Evolutionary conservation across 331 rosid genomes (phyloP), one percentile per base, ranked within the genome.

Genomic region (Quercus tomentella): DNA sequence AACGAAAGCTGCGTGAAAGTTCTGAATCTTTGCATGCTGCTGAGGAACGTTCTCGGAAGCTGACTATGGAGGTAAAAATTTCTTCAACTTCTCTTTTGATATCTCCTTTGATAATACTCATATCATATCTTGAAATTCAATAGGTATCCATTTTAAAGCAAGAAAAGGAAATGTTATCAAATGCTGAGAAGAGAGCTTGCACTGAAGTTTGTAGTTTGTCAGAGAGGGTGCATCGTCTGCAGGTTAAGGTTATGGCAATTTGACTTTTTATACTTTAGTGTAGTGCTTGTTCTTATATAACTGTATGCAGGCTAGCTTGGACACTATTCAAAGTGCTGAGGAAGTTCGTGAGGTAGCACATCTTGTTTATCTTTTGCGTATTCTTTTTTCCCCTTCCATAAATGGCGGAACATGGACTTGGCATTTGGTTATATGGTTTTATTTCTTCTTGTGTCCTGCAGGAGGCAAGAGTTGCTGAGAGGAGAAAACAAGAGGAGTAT

Each of bases 111-210:
- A 80, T 20, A 5, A 7, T 70, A n/a, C 84, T 84, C 45, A 80
- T 73, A 25, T 23, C 1, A 10, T 76, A 51, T 52, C 14, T 62
- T 79, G 71, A 67, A 70, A 56, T 62, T 33, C 35, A 56, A 76
- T 82, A 95, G 99, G 84, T 89, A 18, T 91, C 99, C 67, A 41
- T 87, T 77, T 75, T 89, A 77, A 93, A 89, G 89, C 81, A 81
- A 71, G 97, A 90, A 88, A 96, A 96, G 82, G 99, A 91, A 85
- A 83, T 96, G 85, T 31, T 93, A 43, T 84, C 82, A 77, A 89
- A 86, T 91, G 98, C 99, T 78, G 98, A 96, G 79, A 91, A 93
- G 88, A 87, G 98, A 86, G 99, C 99, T 51, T 84, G 87, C 15
- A 86, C 91, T 7, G 99, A 96, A 87, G 92, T 96, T 80, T 85